A percentile compares a stretch with the other conserved stretches of the same genome.
These are phyloP conservation scores for Mortierella sp. DNA, from an alignment of 371 early-diverging fungal species.

Conservation along the genomic window DNA sequence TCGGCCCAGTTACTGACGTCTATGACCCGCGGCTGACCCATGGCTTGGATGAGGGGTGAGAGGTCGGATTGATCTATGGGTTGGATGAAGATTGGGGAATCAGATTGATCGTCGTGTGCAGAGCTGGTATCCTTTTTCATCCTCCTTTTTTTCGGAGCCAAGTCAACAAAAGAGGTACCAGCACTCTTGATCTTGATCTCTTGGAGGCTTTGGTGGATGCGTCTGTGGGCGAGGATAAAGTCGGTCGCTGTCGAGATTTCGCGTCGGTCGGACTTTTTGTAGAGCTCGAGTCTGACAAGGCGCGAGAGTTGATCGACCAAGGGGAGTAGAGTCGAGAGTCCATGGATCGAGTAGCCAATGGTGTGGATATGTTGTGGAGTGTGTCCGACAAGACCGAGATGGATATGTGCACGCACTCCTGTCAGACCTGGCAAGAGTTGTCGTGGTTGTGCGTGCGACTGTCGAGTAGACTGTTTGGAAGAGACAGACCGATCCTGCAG, in stretches of 20 bases:
- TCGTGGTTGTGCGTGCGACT: neutral
- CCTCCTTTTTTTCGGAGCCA: too few relatives aligned
- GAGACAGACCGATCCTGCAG: neutral
- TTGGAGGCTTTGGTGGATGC: slow-evolving; percentile 13
- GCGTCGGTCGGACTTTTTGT: neutral
- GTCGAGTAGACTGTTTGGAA: neutral
- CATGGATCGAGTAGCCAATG: slow-evolving; percentile 23
- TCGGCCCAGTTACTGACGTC: slow-evolving; percentile 32
- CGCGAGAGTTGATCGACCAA: slow-evolving; percentile 17
- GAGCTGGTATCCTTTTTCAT: too few relatives aligned
- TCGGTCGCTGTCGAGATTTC: neutral
- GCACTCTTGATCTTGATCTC: slow-evolving; percentile 27
- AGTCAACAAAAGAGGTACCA: too few relatives aligned
- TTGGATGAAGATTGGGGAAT: slow-evolving; percentile 11
- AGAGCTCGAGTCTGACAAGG: slow-evolving; percentile 29
- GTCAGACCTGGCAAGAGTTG: neutral
- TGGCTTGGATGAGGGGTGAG: slow-evolving; percentile 19
- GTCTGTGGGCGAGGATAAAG: slow-evolving; percentile 27
- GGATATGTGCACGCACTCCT: neutral
- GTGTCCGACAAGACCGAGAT: slow-evolving; percentile 20
- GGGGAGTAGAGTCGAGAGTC: slow-evolving; percentile 10
- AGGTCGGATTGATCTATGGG: slow-evolving; percentile 27
- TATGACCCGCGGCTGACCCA: slow-evolving; percentile 22
- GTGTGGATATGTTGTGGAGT: slow-evolving; percentile 21
- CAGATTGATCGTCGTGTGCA: neutral